phyloP scores from a whole-genome alignment of 768 basidiomycete genomes.

The Rhodotorula paludigena region DNA sequence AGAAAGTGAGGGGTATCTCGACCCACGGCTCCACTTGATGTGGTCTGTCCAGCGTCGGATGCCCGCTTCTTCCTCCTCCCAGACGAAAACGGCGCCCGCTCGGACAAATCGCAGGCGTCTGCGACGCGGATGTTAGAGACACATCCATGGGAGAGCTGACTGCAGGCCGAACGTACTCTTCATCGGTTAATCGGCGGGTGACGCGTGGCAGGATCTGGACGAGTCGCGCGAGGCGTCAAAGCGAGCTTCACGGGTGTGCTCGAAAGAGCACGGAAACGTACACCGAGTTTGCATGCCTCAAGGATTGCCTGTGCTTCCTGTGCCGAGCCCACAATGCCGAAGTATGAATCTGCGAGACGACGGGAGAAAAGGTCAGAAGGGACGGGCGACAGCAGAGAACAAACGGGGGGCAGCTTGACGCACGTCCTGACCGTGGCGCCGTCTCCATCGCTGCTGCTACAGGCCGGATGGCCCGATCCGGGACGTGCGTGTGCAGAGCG shows the following conservation, averaged over 20 bases:
- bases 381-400: not conserved
- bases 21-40: slow-evolving; percentile 41
- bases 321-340: slow-evolving; percentile 21
- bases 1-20: not conserved
- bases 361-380: slow-evolving; percentile 4
- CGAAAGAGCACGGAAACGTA: slow-evolving; percentile 8
- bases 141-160: too few species aligned
- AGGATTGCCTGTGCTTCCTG: slow-evolving; percentile 34
- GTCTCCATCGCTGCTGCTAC: too few species aligned
- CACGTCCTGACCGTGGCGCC: slow-evolving; percentile 16
- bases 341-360: slow-evolving; percentile 36
- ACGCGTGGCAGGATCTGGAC: slow-evolving; percentile 44
- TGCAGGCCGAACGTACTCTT: slow-evolving; percentile 48
- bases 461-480: too few species aligned
- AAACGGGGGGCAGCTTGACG: not conserved
- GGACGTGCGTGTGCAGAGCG: too few species aligned
- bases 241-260: slow-evolving; percentile 38
- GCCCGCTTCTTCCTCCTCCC: slow-evolving; percentile 40
- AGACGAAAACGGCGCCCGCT: slow-evolving; percentile 35
- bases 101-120: slow-evolving; percentile 37
- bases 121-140: too few species aligned
- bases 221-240: slow-evolving; percentile 41
- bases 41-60: slow-evolving; percentile 40
- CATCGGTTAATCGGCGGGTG: slow-evolving; percentile 47
- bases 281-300: slow-evolving; percentile 29